A percentile compares a stretch with the other conserved stretches of the same genome.
Evolutionary conservation across 257 asterid genomes (phyloP).

Genomic region (Jasminum sambac): DNA sequence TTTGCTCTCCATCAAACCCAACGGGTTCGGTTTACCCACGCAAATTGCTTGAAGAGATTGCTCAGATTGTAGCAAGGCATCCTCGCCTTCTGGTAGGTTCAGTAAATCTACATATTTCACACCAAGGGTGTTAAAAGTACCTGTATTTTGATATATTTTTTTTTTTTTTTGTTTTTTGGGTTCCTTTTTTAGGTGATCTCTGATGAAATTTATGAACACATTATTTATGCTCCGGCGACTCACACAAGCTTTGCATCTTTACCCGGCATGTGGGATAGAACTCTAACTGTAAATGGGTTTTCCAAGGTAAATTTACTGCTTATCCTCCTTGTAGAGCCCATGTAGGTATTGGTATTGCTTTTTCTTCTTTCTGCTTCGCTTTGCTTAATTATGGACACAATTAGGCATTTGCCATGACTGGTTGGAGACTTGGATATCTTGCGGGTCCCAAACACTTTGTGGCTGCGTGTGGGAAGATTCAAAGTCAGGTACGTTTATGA

Average conservation of each 20-base stretch:
- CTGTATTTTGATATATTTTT: conserved; percentile 11
- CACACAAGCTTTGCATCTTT: conserved; percentile 96
- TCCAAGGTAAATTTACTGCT: conserved; percentile 63
- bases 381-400: background rate
- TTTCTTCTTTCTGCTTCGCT: background rate
- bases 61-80: conserved; percentile 79
- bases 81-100: conserved; percentile 86
- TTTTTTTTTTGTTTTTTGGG: no score
- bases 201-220: conserved; percentile 95
- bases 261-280: conserved; percentile 96
- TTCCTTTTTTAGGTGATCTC: conserved; percentile 65
- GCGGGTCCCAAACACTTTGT: conserved; percentile 97
- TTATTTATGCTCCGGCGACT: conserved; percentile 89
- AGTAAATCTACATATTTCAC: conserved; percentile 6
- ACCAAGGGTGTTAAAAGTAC: conserved; percentile 2
- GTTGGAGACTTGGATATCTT: conserved; percentile 96
- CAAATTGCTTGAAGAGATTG: conserved; percentile 81
- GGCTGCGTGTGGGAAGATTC: conserved; percentile 89
- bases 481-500: conserved; percentile 69
- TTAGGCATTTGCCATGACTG: conserved; percentile 97
- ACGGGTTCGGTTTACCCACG: conserved; percentile 96
- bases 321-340: conserved; percentile 1
- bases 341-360: background rate
- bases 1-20: conserved; percentile 98
- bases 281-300: conserved; percentile 93